Conservation (phyloP, 306 rosid genomes). For the Medicago truncatula region MtrunA17r5.0-ANR NC_053048.1:46378001-46378500, state of each 20-base stretch:
- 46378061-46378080: conserved; percentile 50
- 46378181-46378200: conserved; percentile 51
- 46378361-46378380: conserved; percentile 57
- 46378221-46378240: not conserved
- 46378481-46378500: conserved; percentile 48
- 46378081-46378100: conserved; percentile 48
- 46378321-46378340: conserved; percentile 57
- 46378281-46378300: not conserved
- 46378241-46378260: not conserved
- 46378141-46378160: conserved; percentile 62
- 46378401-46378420: conserved; percentile 51
- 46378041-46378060: not conserved
- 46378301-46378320: conserved; percentile 22
- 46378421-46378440: conserved; percentile 24
- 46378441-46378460: conserved; percentile 21
- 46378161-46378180: conserved; percentile 60
- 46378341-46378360: conserved; percentile 55
- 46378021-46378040: conserved; percentile 9
- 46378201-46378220: conserved; percentile 47
- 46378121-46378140: conserved; percentile 46
- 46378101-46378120: conserved; percentile 54
- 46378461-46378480: not conserved
- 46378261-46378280: conserved; percentile 11
- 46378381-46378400: conserved; percentile 59
- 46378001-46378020: conserved; percentile 44